These are phyloP conservation scores for Monilinia laxa DNA, from an alignment of 2,329 filamentous ascomycete genomes.

Conservation along the genomic window DNA sequence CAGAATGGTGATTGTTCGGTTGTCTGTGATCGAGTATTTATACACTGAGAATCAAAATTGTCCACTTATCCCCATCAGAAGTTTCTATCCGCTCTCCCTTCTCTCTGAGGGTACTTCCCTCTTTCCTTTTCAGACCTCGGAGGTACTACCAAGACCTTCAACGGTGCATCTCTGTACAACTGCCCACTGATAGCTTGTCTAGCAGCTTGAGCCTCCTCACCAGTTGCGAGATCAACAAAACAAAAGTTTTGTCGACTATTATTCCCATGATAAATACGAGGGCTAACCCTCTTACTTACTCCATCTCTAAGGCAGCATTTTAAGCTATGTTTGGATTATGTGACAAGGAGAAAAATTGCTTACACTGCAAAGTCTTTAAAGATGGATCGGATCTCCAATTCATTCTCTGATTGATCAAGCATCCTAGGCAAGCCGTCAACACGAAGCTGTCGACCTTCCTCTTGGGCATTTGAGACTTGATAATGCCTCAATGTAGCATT, in stretches of 20 bases:
- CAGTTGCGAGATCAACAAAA: constrained; percentile 1
- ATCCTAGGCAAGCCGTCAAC: constrained; percentile 8
- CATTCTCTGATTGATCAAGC: constrained; percentile 10
- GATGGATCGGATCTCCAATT: constrained; percentile 9
- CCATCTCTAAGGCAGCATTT: not conserved
- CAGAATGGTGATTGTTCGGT: not conserved
- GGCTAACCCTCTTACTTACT: constrained; percentile 11
- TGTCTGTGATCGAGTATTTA: no score
- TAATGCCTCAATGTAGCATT: constrained; percentile 1
- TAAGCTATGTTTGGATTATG: not conserved
- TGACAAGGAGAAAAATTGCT: not conserved
- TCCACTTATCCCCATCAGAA: not conserved
- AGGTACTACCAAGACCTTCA: constrained; percentile 2
- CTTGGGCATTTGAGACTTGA: not conserved
- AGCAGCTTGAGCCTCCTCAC: constrained; percentile 5
- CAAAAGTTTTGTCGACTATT: constrained; percentile 9
- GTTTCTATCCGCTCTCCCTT: not conserved
- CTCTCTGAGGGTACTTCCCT: not conserved
- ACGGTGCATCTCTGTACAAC: not conserved
- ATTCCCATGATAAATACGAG: not conserved
- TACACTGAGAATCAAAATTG: no score
- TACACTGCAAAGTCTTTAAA: constrained; percentile 9
- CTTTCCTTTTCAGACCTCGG: not conserved
- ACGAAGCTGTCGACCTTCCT: constrained; percentile 1
- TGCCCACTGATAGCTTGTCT: not conserved